phyloP scores from a whole-genome alignment of 345 rosid genomes.

The Hypericum androsaemum region DNA sequence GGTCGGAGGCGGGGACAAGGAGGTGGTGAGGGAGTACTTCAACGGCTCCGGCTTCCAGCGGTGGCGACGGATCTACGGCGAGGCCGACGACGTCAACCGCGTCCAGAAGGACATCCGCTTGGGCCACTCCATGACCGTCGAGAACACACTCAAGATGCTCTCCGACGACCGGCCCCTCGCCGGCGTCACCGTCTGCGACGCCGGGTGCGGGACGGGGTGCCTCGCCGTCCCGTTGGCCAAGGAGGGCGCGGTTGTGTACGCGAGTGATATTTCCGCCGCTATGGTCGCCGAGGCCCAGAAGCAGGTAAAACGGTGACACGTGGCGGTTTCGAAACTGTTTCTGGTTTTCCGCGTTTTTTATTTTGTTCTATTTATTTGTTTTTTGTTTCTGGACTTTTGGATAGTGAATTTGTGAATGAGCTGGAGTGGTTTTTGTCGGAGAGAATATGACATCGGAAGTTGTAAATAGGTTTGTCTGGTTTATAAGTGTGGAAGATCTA shows the following conservation, averaged over 20 bases:
- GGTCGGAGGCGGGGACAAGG: conserved; percentile 87
- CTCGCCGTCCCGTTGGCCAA: conserved; percentile 75
- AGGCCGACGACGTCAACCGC: conserved; percentile 73
- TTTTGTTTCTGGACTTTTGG: too few relatives aligned
- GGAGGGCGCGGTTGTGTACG: conserved; percentile 77
- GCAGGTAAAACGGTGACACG: conserved; percentile 28
- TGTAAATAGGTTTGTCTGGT: too few relatives aligned
- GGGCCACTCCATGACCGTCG: conserved; percentile 82
- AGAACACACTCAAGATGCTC: conserved; percentile 61
- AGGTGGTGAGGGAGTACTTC: conserved; percentile 86
- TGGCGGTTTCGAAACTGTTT: not conserved
- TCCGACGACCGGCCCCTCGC: conserved; percentile 58
- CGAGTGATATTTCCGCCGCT: conserved; percentile 86
- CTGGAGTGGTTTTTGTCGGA: too few relatives aligned
- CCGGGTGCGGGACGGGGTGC: conserved; percentile 82
- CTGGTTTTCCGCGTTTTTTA: not conserved
- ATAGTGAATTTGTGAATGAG: too few relatives aligned
- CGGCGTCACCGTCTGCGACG: conserved; percentile 83
- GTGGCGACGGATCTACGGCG: conserved; percentile 91
- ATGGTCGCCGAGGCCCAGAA: conserved; percentile 89
- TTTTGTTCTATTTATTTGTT: not conserved
- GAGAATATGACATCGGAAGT: too few relatives aligned
- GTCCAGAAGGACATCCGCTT: conserved; percentile 75
- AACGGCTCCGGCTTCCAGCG: conserved; percentile 82
- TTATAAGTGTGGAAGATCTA: too few relatives aligned